These are phyloP conservation scores for Tylopilus sp. DNA, from an alignment of 768 basidiomycete genomes.

Conservation along the genomic window DNA sequence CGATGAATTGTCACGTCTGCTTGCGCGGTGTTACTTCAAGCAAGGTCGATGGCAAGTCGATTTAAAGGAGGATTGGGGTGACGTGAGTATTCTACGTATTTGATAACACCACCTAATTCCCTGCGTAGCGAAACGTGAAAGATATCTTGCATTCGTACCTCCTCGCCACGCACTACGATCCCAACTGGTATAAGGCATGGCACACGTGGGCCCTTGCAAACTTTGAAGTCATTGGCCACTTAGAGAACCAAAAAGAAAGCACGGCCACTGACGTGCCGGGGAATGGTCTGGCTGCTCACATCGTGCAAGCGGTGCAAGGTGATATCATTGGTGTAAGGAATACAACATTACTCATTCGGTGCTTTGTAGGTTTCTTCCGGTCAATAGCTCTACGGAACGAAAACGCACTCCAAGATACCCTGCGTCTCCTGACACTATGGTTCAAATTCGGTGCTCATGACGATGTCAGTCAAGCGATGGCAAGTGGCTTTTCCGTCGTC, in stretches of 20 bases:
- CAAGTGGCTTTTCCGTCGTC: slow-evolving; percentile 79
- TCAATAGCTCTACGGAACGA: slow-evolving; percentile 89
- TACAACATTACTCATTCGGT: slow-evolving; percentile 9
- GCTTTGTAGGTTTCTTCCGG: slow-evolving; percentile 79
- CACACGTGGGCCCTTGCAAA: slow-evolving; percentile 98
- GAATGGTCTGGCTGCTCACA: slow-evolving; percentile 69
- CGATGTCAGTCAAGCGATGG: slow-evolving; percentile 88
- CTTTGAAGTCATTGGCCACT: slow-evolving; percentile 84
- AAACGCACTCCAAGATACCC: slow-evolving; percentile 91
- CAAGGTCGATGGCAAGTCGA: slow-evolving; percentile 92
- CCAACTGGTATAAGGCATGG: slow-evolving; percentile 99
- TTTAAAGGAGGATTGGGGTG: slow-evolving; percentile 73
- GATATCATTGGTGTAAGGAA: background rate
- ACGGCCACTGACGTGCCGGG: slow-evolving; percentile 56
- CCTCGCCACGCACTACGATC: slow-evolving; percentile 86
- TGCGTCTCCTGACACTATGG: slow-evolving; percentile 92
- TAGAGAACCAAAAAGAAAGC: slow-evolving; percentile 64
- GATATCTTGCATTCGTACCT: slow-evolving; percentile 84
- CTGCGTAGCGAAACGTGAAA: slow-evolving; percentile 63
- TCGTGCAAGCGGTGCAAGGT: slow-evolving; percentile 94
- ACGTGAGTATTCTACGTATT: slow-evolving; percentile 45
- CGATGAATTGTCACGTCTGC: slow-evolving; percentile 71
- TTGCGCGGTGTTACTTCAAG: slow-evolving; percentile 97
- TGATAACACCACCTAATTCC: slow-evolving; percentile 10
- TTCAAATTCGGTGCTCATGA: slow-evolving; percentile 94